phyloP scores from a whole-genome alignment of 1,139 yeast species.

The Zygosaccharomyces pseudobailii region DNA sequence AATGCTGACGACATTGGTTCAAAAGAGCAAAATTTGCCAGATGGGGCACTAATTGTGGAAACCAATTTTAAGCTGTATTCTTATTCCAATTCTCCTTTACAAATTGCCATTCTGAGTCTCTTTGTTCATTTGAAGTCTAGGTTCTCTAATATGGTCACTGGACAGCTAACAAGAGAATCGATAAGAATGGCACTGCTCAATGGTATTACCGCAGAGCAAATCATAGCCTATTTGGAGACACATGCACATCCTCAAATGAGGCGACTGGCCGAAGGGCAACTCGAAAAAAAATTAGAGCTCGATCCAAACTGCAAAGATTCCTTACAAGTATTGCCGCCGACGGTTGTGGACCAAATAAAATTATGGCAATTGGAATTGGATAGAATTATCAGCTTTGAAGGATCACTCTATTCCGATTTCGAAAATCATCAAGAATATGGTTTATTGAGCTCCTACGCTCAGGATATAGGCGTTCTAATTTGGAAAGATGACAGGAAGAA shows the following conservation, averaged over 20 bases:
- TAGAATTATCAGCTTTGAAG: constrained; percentile 82
- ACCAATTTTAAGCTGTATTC: constrained; percentile 93
- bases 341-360: constrained; percentile 90
- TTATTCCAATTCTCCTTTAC: constrained; percentile 90
- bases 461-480: constrained; percentile 81
- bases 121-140: constrained; percentile 82
- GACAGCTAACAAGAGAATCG: constrained; percentile 89
- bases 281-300: constrained; percentile 60
- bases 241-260: constrained; percentile 96
- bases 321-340: constrained; percentile 79
- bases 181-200: constrained; percentile 75
- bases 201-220: constrained; percentile 95
- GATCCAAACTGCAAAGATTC: constrained; percentile 54
- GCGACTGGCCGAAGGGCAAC: constrained; percentile 58
- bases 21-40: constrained; percentile 24
- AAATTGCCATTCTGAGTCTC: constrained; percentile 83
- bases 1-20: constrained; percentile 30
- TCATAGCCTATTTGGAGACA: constrained; percentile 78
- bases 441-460: constrained; percentile 68
- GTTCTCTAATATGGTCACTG: constrained; percentile 88
- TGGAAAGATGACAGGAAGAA: constrained; percentile 74
- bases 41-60: constrained; percentile 79
- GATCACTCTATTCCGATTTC: constrained; percentile 85
- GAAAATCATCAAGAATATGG: constrained; percentile 73
- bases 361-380: constrained; percentile 96